These are phyloP conservation scores for Phytophthora melonis DNA, from an alignment of 352 stramenopile species.

Conservation along the genomic window DNA sequence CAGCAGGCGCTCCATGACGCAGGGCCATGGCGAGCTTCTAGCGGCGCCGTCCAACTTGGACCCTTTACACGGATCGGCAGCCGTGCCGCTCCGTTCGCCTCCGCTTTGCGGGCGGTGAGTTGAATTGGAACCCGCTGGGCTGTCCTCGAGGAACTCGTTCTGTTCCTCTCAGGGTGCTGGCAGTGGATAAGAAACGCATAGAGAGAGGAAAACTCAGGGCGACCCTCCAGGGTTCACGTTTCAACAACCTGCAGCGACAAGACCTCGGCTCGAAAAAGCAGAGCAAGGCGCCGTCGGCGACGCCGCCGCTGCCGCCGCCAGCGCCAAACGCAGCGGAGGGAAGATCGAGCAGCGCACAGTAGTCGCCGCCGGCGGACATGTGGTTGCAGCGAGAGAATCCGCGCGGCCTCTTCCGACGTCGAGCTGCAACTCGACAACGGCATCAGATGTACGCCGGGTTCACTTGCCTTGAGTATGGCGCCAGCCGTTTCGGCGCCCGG, in stretches of 20 bases:
- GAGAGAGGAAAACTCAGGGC: constrained; percentile 27
- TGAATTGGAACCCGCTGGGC: not conserved
- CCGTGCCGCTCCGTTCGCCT: constrained; percentile 17
- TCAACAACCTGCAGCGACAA: constrained; percentile 31
- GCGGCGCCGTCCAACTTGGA: not conserved
- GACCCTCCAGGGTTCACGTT: constrained; percentile 24
- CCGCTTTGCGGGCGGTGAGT: constrained; percentile 8
- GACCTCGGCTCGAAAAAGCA: constrained; percentile 3
- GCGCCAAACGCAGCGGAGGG: not conserved
- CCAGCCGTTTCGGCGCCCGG: constrained; percentile 13
- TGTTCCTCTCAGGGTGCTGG: constrained; percentile 12
- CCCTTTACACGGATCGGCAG: constrained; percentile 29
- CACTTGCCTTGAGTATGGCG: constrained; percentile 21
- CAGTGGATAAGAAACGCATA: constrained; percentile 26
- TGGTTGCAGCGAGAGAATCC: constrained; percentile 32
- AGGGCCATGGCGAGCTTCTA: too few relatives aligned
- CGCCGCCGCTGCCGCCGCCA: too few relatives aligned
- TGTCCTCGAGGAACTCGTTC: not conserved
- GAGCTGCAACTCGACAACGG: constrained; percentile 32
- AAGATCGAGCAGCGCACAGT: not conserved
- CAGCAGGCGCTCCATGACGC: constrained; percentile 4
- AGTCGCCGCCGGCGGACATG: not conserved
- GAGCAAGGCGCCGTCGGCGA: too few relatives aligned
- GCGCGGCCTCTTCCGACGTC: constrained; percentile 42
- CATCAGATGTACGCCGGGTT: constrained; percentile 4